Base-by-base conservation (phyloP, 2,329 filamentous ascomycete genomes). In the Karstenula rhodostoma region DNA sequence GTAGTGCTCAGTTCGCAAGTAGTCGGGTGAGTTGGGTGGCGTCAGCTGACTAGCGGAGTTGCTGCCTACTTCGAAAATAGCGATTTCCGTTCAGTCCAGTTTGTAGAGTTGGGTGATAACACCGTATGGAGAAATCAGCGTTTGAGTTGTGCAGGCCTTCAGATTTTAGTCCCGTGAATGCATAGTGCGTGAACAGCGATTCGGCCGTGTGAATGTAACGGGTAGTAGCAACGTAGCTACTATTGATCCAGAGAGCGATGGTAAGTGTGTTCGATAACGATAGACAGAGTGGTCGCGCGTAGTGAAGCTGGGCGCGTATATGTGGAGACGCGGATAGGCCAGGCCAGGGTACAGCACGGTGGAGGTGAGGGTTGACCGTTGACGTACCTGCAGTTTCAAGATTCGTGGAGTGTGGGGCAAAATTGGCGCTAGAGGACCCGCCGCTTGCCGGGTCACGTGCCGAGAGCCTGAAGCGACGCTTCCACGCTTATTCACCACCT, bases 21-120 rank as follows among this genome's bases (percentile, higher is more conserved):
- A 48, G 33, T 57, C 46, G 48, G 23, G 40, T 54, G 4, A 47
- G 44, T 55, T 29, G 40, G 32, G 61, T 67, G 68, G 67, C 63
- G 70, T 66, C 66, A 71, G 65, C 62, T 68, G 71, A 68, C 60
- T 60, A 61, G 49, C 57, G 60, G 64, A 42, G 66, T 58, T 66
- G 68, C 60, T 74, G 72, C 69, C 67, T 71, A 65, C 50, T 42
- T 52, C 32, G 33, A n/a, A 2, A 15, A 29, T 27, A 17, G n/a
- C 48, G 32, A 19, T 42, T 52, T 13, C 9, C 22, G 9, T 32
- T 27, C 15, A n/a, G 27, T 13, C 25, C 7, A 49, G 15, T 52
- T n/a, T 22, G 42, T 52, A 17, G n/a, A 17, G 8, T 57, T 17
- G 27, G 12, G 1, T 19, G 44, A 15, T 25, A 49, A 15, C 25